Percentiles rank a stretch among this genome's conserved stretches.
phyloP scores from a whole-genome alignment of 371 early-diverging fungal species.

The Dinochytrium kinnereticum region DNA sequence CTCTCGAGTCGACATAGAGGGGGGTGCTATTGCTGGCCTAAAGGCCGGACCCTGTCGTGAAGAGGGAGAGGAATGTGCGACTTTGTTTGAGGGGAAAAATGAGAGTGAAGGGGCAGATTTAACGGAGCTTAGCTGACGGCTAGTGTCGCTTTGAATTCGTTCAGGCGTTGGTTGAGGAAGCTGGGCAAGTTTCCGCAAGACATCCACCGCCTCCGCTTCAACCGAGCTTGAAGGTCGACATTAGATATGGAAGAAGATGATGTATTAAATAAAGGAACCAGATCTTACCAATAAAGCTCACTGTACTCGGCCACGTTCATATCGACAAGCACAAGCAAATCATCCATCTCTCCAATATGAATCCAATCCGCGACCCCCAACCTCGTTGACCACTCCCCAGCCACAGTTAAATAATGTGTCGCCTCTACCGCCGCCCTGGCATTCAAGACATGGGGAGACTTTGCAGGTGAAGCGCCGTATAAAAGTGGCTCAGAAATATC shows the following conservation, averaged over 20 bases:
- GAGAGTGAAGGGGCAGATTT: too few species aligned
- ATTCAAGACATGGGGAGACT: not conserved
- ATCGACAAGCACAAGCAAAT: not conserved
- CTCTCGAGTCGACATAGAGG: not conserved
- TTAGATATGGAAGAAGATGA: too few species aligned
- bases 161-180: not conserved
- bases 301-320: conserved; percentile 4
- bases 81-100: too few species aligned
- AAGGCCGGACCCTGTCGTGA: not conserved
- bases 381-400: not conserved
- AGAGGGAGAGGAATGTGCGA: not conserved
- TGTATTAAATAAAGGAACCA: too few species aligned
- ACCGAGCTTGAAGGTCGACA: too few species aligned
- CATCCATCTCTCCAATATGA: not conserved
- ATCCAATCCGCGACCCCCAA: not conserved
- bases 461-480: not conserved
- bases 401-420: not conserved
- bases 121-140: too few species aligned
- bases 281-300: not conserved
- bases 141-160: not conserved
- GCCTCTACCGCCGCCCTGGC: not conserved
- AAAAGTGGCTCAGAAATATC: not conserved
- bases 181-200: not conserved
- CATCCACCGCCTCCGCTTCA: not conserved
- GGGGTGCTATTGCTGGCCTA: too few species aligned